Evolutionary conservation across 495 filamentous ascomycete species (phyloP).

Genomic region (Elaphomyces granulatus): DNA sequence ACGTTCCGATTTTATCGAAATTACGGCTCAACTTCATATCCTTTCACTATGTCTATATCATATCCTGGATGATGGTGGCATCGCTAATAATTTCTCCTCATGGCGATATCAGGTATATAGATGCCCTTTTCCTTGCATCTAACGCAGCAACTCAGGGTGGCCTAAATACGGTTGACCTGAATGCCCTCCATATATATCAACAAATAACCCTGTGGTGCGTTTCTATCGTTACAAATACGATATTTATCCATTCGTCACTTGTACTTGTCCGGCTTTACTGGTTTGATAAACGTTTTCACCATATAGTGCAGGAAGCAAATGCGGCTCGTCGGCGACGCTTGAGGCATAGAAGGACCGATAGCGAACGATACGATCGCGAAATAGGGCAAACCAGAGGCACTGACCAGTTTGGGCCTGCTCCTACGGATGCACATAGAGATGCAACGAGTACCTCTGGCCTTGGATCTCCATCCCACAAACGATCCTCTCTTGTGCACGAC

Average conservation of each 20-base stretch:
- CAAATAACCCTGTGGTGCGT: conserved; percentile 24
- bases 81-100: conserved; percentile 60
- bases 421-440: not conserved
- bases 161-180: conserved; percentile 52
- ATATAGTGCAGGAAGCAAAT: conserved; percentile 6
- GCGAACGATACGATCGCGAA: not conserved
- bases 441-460: conserved; percentile 1
- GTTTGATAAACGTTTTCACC: conserved; percentile 21
- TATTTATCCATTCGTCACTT: conserved; percentile 24
- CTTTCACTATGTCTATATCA: conserved; percentile 73
- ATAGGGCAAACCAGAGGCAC: not conserved
- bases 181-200: conserved; percentile 25
- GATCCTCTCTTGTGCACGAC: no score
- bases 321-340: not conserved
- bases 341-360: not conserved
- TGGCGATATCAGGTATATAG: conserved; percentile 56
- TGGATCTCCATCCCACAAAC: not conserved
- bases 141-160: conserved; percentile 84
- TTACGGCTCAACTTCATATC: conserved; percentile 63
- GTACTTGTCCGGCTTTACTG: conserved; percentile 21
- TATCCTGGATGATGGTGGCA: conserved; percentile 48
- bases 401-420: not conserved
- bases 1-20: not conserved
- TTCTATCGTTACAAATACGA: conserved; percentile 20
- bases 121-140: conserved; percentile 73